Base-by-base conservation (phyloP, 257 asterid species). In the Salvia splendens region DNA sequence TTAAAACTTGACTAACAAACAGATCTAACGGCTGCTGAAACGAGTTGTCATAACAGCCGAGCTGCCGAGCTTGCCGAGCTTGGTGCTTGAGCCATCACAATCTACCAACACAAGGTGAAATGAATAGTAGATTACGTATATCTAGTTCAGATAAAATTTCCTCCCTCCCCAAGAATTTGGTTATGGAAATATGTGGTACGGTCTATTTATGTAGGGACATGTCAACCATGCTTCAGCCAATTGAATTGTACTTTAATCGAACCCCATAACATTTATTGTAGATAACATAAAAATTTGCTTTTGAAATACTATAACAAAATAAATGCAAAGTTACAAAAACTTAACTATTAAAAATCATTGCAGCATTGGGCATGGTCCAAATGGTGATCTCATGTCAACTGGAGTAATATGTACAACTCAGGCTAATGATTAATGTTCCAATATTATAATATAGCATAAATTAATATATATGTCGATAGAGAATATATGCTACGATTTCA, bases 381-480 rank as follows among this genome's bases (percentile, higher is more conserved):
- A 55, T 6, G 57, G 60, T 57, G 40, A 66, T 55, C 70, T 40
- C 12, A 67, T 58, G 72, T 68, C 62, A 61, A 68, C 6, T 17
- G 20, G 20, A 17, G 20, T 68, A 6, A 53, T 52, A 65, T 9
- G 55, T 58, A 42, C 64, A 69, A 46, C 46, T 10, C 20, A 41
- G 69, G 60, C 64, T 69, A 59, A 65, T 76, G 70, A 70, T 75
- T 64, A 36, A 6, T 75, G 17, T 57, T 55, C 33, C 49, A 65
- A 63, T 47, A 69, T 17, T 36, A 57, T 64, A 17, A 2, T 20
- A 36, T 9, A 60, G 2, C 12, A 36, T 36, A 36, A 36, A 36
- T 36, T 36, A 36, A 4, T 75, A 32, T 57, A 4, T 75, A 32
- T 57, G 61, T 40, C 42, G 59, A 63, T 47, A 69, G 24, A 57